Percentiles rank a stretch among this genome's conserved stretches.
These are phyloP conservation scores for Trametes cubensis DNA, from an alignment of 768 basidiomycete genomes.

Conservation along the genomic window DNA sequence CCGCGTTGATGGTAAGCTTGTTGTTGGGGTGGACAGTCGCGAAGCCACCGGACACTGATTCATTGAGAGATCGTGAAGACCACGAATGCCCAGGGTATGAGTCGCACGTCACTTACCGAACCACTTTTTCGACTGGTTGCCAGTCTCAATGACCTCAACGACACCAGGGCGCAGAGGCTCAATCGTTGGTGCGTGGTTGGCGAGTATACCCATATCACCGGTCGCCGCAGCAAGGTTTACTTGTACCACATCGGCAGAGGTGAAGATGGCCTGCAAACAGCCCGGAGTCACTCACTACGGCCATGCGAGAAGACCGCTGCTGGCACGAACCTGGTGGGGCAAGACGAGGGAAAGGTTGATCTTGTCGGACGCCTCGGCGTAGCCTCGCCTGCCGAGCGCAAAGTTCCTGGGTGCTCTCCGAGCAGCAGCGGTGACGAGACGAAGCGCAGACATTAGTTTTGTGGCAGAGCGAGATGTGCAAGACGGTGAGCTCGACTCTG, in stretches of 20 bases:
- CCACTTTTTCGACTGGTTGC: conserved; percentile 86
- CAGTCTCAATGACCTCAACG: conserved; percentile 89
- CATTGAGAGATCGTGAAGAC: not conserved
- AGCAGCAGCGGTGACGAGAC: conserved; percentile 65
- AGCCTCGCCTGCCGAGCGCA: conserved; percentile 70
- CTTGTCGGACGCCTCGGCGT: conserved; percentile 90
- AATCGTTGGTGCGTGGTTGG: conserved; percentile 98
- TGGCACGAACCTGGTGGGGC: conserved; percentile 83
- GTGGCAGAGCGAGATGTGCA: conserved; percentile 21
- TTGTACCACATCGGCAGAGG: conserved; percentile 89
- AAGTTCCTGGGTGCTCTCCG: conserved; percentile 59
- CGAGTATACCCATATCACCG: conserved; percentile 99
- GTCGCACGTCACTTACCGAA: conserved; percentile 67
- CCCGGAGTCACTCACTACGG: conserved; percentile 1
- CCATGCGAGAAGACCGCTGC: conserved; percentile 9
- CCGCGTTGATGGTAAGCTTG: conserved; percentile 92
- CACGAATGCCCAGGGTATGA: not conserved
- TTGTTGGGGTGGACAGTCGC: conserved; percentile 98
- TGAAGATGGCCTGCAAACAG: conserved; percentile 76
- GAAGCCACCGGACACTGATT: conserved; percentile 89
- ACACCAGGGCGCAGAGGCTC: conserved; percentile 94
- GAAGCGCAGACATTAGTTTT: conserved; percentile 70
- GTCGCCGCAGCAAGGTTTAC: conserved; percentile 93
- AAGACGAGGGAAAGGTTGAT: conserved; percentile 91
- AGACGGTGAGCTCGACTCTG: conserved; percentile 25